Evolutionary conservation across 495 filamentous ascomycete species (phyloP).

Genomic region (Penicillium roqueforti): DNA sequence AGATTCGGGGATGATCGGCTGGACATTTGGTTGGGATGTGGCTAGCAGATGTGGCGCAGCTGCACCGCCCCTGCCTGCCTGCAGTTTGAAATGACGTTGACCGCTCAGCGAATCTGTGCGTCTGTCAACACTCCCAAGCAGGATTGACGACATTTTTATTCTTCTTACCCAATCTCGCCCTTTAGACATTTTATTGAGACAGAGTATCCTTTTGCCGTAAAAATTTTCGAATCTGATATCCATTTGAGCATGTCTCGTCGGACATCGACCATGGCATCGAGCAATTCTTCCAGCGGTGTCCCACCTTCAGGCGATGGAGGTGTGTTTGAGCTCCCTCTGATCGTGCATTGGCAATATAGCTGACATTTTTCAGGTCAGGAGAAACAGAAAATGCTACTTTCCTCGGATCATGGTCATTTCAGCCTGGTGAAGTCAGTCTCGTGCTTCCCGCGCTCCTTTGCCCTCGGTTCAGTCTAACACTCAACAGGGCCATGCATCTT

Average conservation of each 20-base stretch:
- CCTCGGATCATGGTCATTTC: constrained; percentile 71
- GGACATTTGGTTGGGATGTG: constrained; percentile 14
- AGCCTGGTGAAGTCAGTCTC: constrained; percentile 61
- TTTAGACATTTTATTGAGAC: neutral
- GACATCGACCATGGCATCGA: constrained; percentile 40
- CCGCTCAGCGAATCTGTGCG: constrained; percentile 33
- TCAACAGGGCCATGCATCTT: constrained; percentile 73
- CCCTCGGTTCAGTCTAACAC: constrained; percentile 15
- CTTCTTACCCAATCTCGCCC: constrained; percentile 16
- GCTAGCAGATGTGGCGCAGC: constrained; percentile 32
- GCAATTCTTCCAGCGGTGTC: constrained; percentile 34
- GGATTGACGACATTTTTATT: constrained; percentile 25
- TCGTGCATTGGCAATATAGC: constrained; percentile 10
- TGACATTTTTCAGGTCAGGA: constrained; percentile 55
- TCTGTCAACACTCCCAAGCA: constrained; percentile 36
- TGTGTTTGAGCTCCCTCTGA: constrained; percentile 24
- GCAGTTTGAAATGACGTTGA: constrained; percentile 39
- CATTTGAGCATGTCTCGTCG: constrained; percentile 46
- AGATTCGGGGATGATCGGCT: neutral
- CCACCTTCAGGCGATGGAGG: constrained; percentile 38
- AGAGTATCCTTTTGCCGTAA: neutral
- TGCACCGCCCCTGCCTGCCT: constrained; percentile 22
- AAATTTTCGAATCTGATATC: constrained; percentile 7
- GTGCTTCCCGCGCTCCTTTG: neutral
- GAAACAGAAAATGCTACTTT: constrained; percentile 83